Conservation (phyloP, 805 yeast species). For the Wickerhamiella sorbophila region DNA sequence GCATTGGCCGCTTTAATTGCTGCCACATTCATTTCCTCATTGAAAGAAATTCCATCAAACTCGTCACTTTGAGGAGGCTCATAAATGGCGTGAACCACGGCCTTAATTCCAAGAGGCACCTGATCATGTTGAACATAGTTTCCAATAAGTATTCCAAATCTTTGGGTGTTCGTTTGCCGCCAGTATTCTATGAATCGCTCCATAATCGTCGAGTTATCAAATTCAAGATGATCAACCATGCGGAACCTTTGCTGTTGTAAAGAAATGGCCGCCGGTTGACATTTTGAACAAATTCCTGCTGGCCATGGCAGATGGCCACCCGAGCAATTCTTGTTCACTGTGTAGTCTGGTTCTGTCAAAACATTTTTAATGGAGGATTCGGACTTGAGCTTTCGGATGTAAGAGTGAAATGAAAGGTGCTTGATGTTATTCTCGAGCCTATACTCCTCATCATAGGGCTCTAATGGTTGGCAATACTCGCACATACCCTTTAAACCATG, state of each 20-base stretch:
- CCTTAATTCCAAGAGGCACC: slow-evolving; percentile 88
- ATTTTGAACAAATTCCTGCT: slow-evolving; percentile 81
- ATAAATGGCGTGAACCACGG: slow-evolving; percentile 82
- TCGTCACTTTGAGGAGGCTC: slow-evolving; percentile 87
- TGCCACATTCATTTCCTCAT: slow-evolving; percentile 23
- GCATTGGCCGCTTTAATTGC: slow-evolving; percentile 37
- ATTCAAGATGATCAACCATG: slow-evolving; percentile 96
- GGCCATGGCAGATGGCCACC: slow-evolving; percentile 93
- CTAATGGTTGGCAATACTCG: slow-evolving; percentile 88
- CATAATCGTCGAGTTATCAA: slow-evolving; percentile 55
- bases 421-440: slow-evolving; percentile 64
- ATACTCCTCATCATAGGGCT: slow-evolving; percentile 83
- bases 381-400: slow-evolving; percentile 51
- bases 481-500: slow-evolving; percentile 96
- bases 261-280: slow-evolving; percentile 93
- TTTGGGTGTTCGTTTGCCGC: slow-evolving; percentile 79
- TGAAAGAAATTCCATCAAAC: slow-evolving; percentile 69
- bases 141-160: slow-evolving; percentile 79
- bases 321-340: slow-evolving; percentile 45
- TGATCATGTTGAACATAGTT: slow-evolving; percentile 60
- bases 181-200: slow-evolving; percentile 81
- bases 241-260: slow-evolving; percentile 79
- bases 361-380: slow-evolving; percentile 46
- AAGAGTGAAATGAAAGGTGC: slow-evolving; percentile 76
- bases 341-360: slow-evolving; percentile 47